phyloP scores from a whole-genome alignment of 2,329 filamentous ascomycete genomes.

The Diaporthe amygdali region DNA sequence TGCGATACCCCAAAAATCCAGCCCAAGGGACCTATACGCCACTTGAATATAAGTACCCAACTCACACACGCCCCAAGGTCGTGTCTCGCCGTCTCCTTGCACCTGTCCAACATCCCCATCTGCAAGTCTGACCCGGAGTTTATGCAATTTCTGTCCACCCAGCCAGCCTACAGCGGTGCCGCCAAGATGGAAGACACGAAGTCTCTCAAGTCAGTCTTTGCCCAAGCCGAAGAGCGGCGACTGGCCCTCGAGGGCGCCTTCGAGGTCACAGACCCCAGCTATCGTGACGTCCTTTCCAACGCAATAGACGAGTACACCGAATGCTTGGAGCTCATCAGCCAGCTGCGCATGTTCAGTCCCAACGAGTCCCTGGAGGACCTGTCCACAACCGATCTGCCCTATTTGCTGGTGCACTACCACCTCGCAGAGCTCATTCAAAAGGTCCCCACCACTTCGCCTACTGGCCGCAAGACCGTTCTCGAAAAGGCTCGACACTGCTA shows the following conservation, averaged over 20 bases:
- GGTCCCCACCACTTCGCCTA: constrained; percentile 56
- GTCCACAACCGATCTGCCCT: constrained; percentile 82
- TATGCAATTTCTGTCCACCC: neutral
- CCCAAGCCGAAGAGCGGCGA: constrained; percentile 57
- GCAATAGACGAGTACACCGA: constrained; percentile 76
- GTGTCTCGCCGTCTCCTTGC: neutral
- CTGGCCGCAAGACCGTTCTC: constrained; percentile 68
- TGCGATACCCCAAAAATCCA: neutral
- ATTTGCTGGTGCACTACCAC: constrained; percentile 78
- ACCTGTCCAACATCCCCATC: constrained; percentile 14
- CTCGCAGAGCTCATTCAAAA: constrained; percentile 81
- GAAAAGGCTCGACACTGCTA: constrained; percentile 71
- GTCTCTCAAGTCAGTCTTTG: constrained; percentile 55
- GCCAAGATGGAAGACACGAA: constrained; percentile 48
- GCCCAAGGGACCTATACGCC: neutral
- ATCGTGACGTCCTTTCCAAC: constrained; percentile 69
- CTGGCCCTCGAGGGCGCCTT: constrained; percentile 65
- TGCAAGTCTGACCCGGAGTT: constrained; percentile 8
- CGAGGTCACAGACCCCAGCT: constrained; percentile 68
- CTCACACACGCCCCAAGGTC: neutral
- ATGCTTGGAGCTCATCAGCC: constrained; percentile 71
- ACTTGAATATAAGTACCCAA: neutral
- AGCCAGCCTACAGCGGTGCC: neutral
- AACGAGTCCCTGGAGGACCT: constrained; percentile 92
- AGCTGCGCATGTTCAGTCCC: constrained; percentile 82